Conservation (phyloP, 2,329 filamentous ascomycete species). For the Tolypocladium amazonense region DNA sequence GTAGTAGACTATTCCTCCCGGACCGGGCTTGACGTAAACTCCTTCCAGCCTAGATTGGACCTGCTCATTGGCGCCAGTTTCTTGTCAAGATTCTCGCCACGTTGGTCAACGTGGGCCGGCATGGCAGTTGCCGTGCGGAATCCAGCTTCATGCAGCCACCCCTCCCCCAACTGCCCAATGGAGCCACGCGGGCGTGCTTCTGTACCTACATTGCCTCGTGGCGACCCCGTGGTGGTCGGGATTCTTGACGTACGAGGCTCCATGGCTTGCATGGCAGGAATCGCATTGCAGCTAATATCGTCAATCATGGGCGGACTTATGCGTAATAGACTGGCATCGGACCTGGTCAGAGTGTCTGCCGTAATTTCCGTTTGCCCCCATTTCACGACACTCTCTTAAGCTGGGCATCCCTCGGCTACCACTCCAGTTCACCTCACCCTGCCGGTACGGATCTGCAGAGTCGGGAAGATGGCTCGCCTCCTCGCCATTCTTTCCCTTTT, state of each 20-base stretch:
- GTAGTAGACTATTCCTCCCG: neutral
- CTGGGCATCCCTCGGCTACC: neutral
- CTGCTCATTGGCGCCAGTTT: neutral
- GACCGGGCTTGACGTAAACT: neutral
- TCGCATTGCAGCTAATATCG: neutral
- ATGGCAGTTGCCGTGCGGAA: neutral
- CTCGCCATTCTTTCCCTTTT: neutral
- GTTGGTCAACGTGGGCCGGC: neutral
- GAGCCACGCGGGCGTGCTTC: neutral
- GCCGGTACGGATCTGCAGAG: neutral
- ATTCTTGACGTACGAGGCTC: neutral
- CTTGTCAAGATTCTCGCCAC: neutral
- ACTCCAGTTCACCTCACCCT: neutral
- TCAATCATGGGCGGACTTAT: neutral
- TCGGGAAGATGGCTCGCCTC: neutral
- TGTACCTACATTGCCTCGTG: neutral
- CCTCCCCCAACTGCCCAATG: neutral
- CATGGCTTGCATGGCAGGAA: neutral
- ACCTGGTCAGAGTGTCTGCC: neutral
- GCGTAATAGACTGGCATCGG: neutral
- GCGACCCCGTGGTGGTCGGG: neutral
- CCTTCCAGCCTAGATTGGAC: neutral
- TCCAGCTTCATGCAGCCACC: neutral
- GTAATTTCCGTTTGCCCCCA: neutral
- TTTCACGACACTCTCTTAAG: neutral